These are phyloP conservation scores for Mrakiaceae sp. DNA, from an alignment of 1,284 basidiomycete genomes.

Conservation along the genomic window DNA sequence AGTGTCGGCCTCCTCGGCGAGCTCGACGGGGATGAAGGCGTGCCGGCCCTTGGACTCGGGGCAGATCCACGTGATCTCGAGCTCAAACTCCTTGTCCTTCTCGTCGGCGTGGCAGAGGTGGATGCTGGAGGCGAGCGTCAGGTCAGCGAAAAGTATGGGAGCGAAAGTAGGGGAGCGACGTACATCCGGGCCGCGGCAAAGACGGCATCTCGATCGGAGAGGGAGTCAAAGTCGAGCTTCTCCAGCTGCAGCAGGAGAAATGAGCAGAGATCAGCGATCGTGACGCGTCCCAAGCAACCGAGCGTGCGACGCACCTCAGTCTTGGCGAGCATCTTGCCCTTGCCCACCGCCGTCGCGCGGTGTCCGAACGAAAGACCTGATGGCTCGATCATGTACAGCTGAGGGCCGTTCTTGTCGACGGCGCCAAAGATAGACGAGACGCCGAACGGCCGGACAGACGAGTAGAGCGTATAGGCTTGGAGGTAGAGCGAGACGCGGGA, in stretches of 20 bases:
- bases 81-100: constrained; percentile 96
- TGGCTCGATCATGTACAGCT: constrained; percentile 85
- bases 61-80: constrained; percentile 95
- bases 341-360: constrained; percentile 86
- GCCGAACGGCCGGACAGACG: constrained; percentile 94
- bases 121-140: constrained; percentile 48
- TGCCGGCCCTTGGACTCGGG: constrained; percentile 73
- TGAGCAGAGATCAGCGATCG: neutral
- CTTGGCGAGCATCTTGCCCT: constrained; percentile 92
- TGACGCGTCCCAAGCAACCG: neutral
- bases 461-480: constrained; percentile 95
- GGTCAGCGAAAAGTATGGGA: neutral
- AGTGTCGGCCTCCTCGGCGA: constrained; percentile 73
- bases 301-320: constrained; percentile 48
- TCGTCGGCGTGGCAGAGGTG: constrained; percentile 94
- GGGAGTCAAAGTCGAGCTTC: constrained; percentile 73
- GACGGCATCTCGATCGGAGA: constrained; percentile 75
- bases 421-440: constrained; percentile 84
- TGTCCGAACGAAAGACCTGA: constrained; percentile 91
- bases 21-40: constrained; percentile 67
- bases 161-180: constrained; percentile 29
- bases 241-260: constrained; percentile 45
- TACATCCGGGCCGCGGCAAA: constrained; percentile 90
- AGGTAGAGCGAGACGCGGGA: constrained; percentile 80
- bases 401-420: constrained; percentile 79